phyloP scores from a whole-genome alignment of 306 rosid genomes.

The Clitoria ternatea region DNA sequence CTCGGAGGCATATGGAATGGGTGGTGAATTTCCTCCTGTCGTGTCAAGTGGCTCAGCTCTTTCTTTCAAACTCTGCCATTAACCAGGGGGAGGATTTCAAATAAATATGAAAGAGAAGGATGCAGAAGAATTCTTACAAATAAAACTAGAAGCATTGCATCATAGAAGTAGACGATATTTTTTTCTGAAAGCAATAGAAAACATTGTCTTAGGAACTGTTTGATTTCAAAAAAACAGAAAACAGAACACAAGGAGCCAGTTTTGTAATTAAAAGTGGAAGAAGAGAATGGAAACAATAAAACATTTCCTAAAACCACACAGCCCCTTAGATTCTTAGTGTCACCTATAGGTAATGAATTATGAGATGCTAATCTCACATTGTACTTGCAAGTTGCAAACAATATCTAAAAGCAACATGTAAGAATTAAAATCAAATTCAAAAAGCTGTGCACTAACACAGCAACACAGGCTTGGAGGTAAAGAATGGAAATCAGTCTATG shows the following conservation, averaged over 20 bases:
- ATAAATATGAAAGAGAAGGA: background rate
- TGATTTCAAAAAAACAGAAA: too few relatives aligned
- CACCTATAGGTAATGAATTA: too few relatives aligned
- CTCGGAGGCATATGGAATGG: slow-evolving; percentile 45
- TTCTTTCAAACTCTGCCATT: slow-evolving; percentile 63
- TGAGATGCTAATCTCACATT: slow-evolving; percentile 1
- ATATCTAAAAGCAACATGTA: background rate
- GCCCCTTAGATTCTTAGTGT: background rate
- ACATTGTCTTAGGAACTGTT: too few relatives aligned
- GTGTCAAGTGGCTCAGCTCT: slow-evolving; percentile 33
- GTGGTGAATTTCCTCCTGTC: slow-evolving; percentile 38
- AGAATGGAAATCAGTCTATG: background rate
- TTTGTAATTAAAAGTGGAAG: too few relatives aligned
- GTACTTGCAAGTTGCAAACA: background rate
- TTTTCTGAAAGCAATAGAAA: too few relatives aligned
- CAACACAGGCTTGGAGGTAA: background rate
- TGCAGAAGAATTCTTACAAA: background rate
- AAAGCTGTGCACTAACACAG: background rate
- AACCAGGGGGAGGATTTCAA: background rate
- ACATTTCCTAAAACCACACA: too few relatives aligned
- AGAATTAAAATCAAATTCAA: background rate
- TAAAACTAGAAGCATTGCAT: background rate
- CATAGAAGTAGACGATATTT: too few relatives aligned
- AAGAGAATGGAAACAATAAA: too few relatives aligned
- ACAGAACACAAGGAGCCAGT: too few relatives aligned